Base-by-base conservation (phyloP, 345 rosid species). In the Populus ilicifolia region DNA sequence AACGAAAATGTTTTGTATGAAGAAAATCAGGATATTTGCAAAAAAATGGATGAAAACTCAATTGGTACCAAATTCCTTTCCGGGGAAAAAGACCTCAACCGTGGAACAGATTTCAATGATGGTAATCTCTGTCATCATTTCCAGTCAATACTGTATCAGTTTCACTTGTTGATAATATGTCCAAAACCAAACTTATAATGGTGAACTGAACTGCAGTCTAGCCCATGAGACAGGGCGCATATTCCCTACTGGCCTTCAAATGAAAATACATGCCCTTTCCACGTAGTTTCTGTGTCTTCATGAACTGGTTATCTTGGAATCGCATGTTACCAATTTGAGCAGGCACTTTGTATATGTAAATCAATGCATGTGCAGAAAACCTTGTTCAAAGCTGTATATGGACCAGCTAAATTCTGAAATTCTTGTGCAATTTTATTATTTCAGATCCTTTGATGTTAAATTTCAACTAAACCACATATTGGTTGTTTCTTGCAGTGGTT, bases 91-190 rank as follows among this genome's bases (percentile, higher is more conserved):
- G 72, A 76, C 50, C 18, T 77, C 78, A 76, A 64, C 11, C 67
- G 30, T 43, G 77, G 64, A 80, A 73, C 67, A 36, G 72, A 77
- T 84, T 82, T 77, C 74, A 48, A 41, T 79, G 70, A 85, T 82
- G 92, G 92, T 89, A 86, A 41, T 79, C 72, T 69, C 20, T 20
- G 41, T 44, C 46, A 12, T 13, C 43, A 4, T 77, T 80, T 35
- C 38, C 7, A 48, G 70, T 33, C 63, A 68, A 59, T 23, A 59
- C 71, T 23, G 7, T 52, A 36, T 69, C 62, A 64, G 39, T 77
- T 29, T 29, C 44, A 52, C 62, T 41, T 14, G 14, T 3, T 17
- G 25, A 75, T 43, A 48, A 33, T 4, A 70, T 77, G 27, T 23
- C 23, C 30, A 44, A 35, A 61, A 64, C 44, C 63, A n/a, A 4